phyloP scores from a whole-genome alignment of 306 rosid genomes.

The Quillaja saponaria region DNA sequence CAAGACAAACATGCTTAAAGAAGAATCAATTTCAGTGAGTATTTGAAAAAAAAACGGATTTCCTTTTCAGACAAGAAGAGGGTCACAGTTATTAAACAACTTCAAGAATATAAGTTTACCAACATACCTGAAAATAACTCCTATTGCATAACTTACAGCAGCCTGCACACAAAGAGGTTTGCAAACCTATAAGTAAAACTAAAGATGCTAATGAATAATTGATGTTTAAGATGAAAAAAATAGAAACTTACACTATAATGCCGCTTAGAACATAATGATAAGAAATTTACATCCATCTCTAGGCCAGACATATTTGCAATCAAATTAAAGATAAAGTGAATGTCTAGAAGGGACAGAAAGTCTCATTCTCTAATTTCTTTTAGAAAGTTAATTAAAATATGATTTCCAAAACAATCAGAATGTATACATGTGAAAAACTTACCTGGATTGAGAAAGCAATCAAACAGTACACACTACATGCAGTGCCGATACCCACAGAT shows the following conservation, averaged over 20 bases:
- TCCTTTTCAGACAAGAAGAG: constrained; percentile 10
- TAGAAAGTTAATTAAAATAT: constrained; percentile 10
- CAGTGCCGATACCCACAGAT: constrained; percentile 78
- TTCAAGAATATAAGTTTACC: too few species aligned
- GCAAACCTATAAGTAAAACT: constrained; percentile 25
- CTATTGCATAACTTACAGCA: constrained; percentile 74
- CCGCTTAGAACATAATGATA: constrained; percentile 4
- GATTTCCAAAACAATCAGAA: background rate
- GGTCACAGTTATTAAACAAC: constrained; percentile 10
- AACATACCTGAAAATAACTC: constrained; percentile 83
- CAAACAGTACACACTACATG: constrained; percentile 81
- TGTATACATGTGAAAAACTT: constrained; percentile 23
- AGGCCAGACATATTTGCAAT: constrained; percentile 11
- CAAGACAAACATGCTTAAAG: background rate
- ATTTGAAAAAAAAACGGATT: background rate
- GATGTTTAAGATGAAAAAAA: constrained; percentile 1
- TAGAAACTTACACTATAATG: constrained; percentile 17
- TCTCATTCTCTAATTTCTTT: constrained; percentile 9
- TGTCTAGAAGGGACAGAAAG: constrained; percentile 16
- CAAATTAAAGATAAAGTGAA: constrained; percentile 19
- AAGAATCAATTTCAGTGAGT: constrained; percentile 4
- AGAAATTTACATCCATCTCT: constrained; percentile 11
- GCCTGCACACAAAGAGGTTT: constrained; percentile 51
- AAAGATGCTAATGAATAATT: constrained; percentile 2
- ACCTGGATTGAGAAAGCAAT: constrained; percentile 80